phyloP scores from a whole-genome alignment of 1,284 basidiomycete species.

The Moesziomyces aphidis region DNA sequence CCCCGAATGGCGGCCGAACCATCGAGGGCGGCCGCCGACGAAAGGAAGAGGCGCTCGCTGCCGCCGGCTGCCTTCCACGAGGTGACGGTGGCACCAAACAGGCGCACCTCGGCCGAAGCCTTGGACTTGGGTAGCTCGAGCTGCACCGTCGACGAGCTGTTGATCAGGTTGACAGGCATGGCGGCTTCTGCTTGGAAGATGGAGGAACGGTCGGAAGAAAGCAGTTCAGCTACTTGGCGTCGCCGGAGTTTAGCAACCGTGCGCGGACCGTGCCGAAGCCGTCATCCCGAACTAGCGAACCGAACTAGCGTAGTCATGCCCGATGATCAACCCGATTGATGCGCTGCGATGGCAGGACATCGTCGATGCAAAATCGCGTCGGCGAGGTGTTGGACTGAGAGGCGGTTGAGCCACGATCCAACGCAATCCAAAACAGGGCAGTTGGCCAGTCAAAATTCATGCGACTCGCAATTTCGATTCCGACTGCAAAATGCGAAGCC shows the following conservation, averaged over 20 bases:
- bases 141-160: conserved; percentile 27
- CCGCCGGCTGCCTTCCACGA: conserved; percentile 57
- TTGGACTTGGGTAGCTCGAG: conserved; percentile 45
- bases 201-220: not conserved
- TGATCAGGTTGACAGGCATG: conserved; percentile 39
- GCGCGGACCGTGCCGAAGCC: not conserved
- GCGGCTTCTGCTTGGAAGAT: not conserved
- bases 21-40: conserved; percentile 49
- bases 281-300: not conserved
- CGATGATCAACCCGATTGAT: no score
- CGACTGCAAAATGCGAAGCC: conserved; percentile 7
- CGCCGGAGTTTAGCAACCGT: conserved; percentile 1
- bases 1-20: conserved; percentile 54
- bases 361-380: conserved; percentile 1
- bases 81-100: conserved; percentile 61
- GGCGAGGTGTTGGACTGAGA: no score
- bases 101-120: conserved; percentile 46
- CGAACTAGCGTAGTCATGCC: not conserved
- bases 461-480: not conserved
- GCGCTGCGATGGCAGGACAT: no score
- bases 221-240: not conserved
- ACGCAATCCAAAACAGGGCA: not conserved
- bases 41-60: conserved; percentile 56
- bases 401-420: conserved; percentile 12
- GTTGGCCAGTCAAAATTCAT: not conserved